Evolutionary conservation across 495 filamentous ascomycete species (phyloP), one percentile per base, ranked within the genome.

Genomic region (Aspergillus panamensis): DNA sequence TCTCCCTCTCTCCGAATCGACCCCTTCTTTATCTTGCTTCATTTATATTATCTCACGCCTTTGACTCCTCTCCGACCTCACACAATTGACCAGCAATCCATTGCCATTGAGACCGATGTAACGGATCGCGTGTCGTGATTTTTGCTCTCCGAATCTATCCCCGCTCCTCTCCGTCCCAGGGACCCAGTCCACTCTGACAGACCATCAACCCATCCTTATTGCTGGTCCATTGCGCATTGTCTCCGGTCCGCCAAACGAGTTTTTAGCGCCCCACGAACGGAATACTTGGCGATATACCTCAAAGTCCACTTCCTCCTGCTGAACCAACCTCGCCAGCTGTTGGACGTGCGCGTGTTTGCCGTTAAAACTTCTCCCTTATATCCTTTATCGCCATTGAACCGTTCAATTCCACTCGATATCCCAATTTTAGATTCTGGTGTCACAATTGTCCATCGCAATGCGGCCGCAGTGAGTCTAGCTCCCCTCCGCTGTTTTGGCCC

Each of bases 401-500:
- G 25, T 25, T 10, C 51, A 54, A 43, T 50, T 47, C 29, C 44
- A 42, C n/a, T 45, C 31, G 45, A 45, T 39, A 31, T 19, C 14
- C 42, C 25, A 8, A 33, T 63, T 53, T 44, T 58, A 51, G 51
- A 48, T 43, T 45, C 16, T 45, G 37, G 53, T 57, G 40, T 44
- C 30, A 50, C 44, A 50, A 39, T 43, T 53, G 58, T 21, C 55
- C 44, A 33, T 66, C 62, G 57, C 73, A 76, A 82, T 82, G 79
- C 74, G 80, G 70, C 79, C 79, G 52, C 78, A 80, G 78, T 81
- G 72, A 74, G 76, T 72, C 44, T 29, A 47, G 51, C 35, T 8
- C 14, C 35, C 35, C 25, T 20, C 47, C 57, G n/a, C 20, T 32
- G 25, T 17, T 54, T 48, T 53, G 33, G 44, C 17, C n/a, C 29